These are phyloP conservation scores for Eucalyptus virginea DNA, from an alignment of 345 rosid genomes.

Conservation along the genomic window DNA sequence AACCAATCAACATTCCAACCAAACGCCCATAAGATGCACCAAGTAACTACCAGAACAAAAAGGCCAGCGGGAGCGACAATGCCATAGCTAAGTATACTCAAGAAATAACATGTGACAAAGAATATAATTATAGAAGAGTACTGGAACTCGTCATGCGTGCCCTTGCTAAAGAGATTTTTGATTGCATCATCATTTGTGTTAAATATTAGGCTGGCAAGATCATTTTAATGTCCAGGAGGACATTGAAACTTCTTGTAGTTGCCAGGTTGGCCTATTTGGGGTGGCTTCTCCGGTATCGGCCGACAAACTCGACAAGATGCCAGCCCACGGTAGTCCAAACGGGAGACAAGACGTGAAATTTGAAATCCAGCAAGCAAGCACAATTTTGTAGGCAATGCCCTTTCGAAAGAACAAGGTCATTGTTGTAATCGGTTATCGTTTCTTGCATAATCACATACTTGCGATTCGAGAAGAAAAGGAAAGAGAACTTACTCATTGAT, in stretches of 20 bases:
- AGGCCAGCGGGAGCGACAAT: no score
- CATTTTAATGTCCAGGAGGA: constrained; percentile 67
- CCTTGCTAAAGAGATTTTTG: constrained; percentile 85
- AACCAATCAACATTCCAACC: no score
- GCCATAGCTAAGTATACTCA: constrained; percentile 78
- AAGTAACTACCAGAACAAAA: no score
- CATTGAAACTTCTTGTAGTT: constrained; percentile 93
- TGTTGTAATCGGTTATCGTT: not conserved
- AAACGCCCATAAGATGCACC: no score
- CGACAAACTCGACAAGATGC: constrained; percentile 74
- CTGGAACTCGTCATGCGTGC: constrained; percentile 71
- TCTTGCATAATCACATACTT: not conserved
- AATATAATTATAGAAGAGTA: constrained; percentile 48
- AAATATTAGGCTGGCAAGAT: constrained; percentile 92
- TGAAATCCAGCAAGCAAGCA: constrained; percentile 59
- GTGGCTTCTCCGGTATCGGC: constrained; percentile 50
- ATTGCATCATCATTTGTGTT: constrained; percentile 93
- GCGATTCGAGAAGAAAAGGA: not conserved
- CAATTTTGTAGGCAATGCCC: constrained; percentile 39
- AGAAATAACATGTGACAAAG: constrained; percentile 62
- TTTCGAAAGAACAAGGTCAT: constrained; percentile 33
- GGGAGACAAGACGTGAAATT: constrained; percentile 78
- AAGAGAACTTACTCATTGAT: constrained; percentile 58
- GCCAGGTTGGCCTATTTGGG: constrained; percentile 90
- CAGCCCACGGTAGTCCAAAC: constrained; percentile 86